Evolutionary conservation across 495 filamentous ascomycete species (phyloP), one percentile per base, ranked within the genome.

Genomic region (Penicillium silybi): DNA sequence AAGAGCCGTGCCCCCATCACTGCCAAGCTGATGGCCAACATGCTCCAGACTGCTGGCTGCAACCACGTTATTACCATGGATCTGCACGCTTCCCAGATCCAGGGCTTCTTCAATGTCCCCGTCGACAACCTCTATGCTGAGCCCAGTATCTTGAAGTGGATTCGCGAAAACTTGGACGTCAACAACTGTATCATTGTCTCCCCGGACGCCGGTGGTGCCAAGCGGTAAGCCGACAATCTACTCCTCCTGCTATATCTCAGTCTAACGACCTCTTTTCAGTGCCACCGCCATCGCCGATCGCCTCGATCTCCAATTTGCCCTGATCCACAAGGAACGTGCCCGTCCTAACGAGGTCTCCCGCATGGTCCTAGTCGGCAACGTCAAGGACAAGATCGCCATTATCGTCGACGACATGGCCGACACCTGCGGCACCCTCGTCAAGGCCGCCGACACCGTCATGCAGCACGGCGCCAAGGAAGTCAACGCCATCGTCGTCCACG

Each of bases 71-170:
- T 93, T 52, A 93, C 89, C 19, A 92, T 96, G 85, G 89, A 93
- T 64, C 71, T 84, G 16, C 81, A 84, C 46, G 81, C 81, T 37
- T 78, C 74, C 29, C 81, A 83, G 62, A 82, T 83, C 49, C 80
- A 83, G 61, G 93, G 93, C 40, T 98, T 98, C 79, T 98, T 98
- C 79, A 96, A 95, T 65, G 90, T 98, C 38, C 93, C 93, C 15
- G 92, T 95, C 38, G 93, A 98, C 67, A 97, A 97, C 70, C 76
- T 98, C 13, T 97, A 97, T 65, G 93, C 92, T 23, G 92, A 97
- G 71, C 92, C 92, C 2, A 92, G 89, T 44, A 93, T 92, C 55
- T 73, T 97, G 58, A 80, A 86, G 54, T 96, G 90, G 83, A 96
- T 97, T 54, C 75, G 86, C 52, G 89, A 96, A 70, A 89, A 97